A percentile compares a stretch with the other conserved stretches of the same genome.
Evolutionary conservation across 1,284 basidiomycete genomes (phyloP).

Genomic region (Papiliotrema flavescens): DNA sequence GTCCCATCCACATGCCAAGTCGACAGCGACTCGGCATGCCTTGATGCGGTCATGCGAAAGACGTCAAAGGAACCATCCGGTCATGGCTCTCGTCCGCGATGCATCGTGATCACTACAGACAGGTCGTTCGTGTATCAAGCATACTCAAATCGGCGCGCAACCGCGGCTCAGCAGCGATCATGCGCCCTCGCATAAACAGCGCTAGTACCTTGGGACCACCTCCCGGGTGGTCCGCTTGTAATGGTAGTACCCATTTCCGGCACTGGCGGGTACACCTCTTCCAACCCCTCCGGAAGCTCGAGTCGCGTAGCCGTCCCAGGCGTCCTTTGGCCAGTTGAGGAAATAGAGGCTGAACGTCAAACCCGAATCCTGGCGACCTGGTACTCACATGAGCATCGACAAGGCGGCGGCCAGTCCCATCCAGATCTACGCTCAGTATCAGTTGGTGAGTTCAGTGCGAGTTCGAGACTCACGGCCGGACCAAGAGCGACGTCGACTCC

Average conservation of each 20-base stretch:
- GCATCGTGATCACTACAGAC: too few relatives aligned
- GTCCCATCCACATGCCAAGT: too few relatives aligned
- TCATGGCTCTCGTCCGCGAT: too few relatives aligned
- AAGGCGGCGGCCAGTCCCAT: constrained; percentile 39
- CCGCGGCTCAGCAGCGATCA: too few relatives aligned
- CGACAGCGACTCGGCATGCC: too few relatives aligned
- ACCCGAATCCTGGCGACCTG: background rate
- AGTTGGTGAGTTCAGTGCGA: background rate
- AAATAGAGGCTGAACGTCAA: constrained; percentile 21
- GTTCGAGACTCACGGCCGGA: constrained; percentile 25
- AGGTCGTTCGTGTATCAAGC: too few relatives aligned
- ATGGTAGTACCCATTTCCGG: constrained; percentile 43
- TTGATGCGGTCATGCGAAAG: too few relatives aligned
- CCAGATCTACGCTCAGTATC: constrained; percentile 25
- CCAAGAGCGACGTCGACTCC: constrained; percentile 26
- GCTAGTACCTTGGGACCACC: constrained; percentile 29
- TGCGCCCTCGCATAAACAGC: too few relatives aligned
- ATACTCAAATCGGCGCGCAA: too few relatives aligned
- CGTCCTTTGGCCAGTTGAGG: constrained; percentile 40
- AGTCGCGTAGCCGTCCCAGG: constrained; percentile 33
- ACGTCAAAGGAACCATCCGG: too few relatives aligned
- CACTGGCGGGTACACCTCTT: constrained; percentile 23
- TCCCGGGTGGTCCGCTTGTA: constrained; percentile 46
- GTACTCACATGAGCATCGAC: constrained; percentile 32
- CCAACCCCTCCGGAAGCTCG: constrained; percentile 22